Evolutionary conservation across 192 early-diverging fungal species (phyloP).

Genomic region (Pilobolus umbonatus): DNA sequence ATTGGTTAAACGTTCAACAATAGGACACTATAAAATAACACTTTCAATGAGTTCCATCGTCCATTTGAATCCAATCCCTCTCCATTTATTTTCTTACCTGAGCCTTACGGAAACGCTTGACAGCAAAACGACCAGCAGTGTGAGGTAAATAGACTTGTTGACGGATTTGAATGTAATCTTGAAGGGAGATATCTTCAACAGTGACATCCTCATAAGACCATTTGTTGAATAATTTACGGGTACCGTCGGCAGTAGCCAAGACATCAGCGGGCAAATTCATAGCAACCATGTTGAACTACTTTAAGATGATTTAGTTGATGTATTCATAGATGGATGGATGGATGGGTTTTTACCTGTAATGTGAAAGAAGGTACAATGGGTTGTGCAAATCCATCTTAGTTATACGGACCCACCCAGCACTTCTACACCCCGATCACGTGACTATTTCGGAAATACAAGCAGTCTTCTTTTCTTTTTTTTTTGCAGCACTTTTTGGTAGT

Average conservation of each 20-base stretch:
- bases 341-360: neutral
- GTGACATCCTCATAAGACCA: conserved; percentile 87
- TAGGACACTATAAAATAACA: conserved; percentile 67
- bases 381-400: no score
- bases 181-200: conserved; percentile 84
- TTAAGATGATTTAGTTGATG: neutral
- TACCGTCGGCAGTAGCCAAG: conserved; percentile 43
- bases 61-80: neutral
- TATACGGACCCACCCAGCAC: no score
- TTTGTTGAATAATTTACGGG: conserved; percentile 77
- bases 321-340: neutral
- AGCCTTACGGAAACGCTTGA: conserved; percentile 96
- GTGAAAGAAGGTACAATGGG: neutral
- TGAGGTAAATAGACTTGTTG: conserved; percentile 95
- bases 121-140: conserved; percentile 97
- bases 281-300: conserved; percentile 37
- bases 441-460: no score
- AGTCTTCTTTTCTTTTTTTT: no score
- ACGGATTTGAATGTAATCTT: conserved; percentile 87
- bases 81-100: conserved; percentile 48
- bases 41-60: neutral
- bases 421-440: no score
- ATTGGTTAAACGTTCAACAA: conserved; percentile 97
- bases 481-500: no score
- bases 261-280: conserved; percentile 55